Evolutionary conservation across 345 rosid genomes (phyloP), one percentile per base, ranked within the genome.

Genomic region (Syzygium aqueum): DNA sequence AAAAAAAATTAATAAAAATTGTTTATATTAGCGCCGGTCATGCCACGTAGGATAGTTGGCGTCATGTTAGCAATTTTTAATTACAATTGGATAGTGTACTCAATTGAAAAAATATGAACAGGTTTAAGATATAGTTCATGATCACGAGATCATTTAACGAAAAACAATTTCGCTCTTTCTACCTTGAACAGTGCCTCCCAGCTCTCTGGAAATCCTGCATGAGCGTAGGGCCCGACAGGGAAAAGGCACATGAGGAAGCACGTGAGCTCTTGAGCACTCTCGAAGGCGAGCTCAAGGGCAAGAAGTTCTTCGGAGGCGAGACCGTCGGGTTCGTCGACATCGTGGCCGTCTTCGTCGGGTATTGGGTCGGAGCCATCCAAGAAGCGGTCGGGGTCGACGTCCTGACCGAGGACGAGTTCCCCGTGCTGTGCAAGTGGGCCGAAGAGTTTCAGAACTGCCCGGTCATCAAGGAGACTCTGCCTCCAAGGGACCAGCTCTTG

Each of bases 251-350:
- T 8, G 89, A 80, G 37, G 87, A 86, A 77, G 89, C 85, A 7
- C 87, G 16, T 1, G 80, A 65, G 22, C 17, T 25, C 85, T 83
- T 86, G 40, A 78, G 61, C 53, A 56, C 50, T 53, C 87, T 88
- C 19, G 87, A 88, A 25, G 73, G 65, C 15, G 59, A 85, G 83
- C 78, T 88, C 51, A 14, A 51, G 61, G 86, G 49, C n/a, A 86
- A 83, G 87, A 86, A 40, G 85, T 88, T 88, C 85, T 88, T 88
- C 17, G 89, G 89, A 51, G 87, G 89, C 27, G 86, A 87, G 27
- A 73, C 23, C 16, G 46, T 87, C 43, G 87, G 87, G 27, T 53
- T 85, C 54, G 33, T 86, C 65, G 89, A 88, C 51, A 85, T 88
- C 22, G 78, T 51, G 49, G 87, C 87, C 51, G 61, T 13, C 85